Evolutionary conservation across 208 protist species (phyloP), one percentile per base, ranked within the genome.

Genomic region (Polymyxa betae): DNA sequence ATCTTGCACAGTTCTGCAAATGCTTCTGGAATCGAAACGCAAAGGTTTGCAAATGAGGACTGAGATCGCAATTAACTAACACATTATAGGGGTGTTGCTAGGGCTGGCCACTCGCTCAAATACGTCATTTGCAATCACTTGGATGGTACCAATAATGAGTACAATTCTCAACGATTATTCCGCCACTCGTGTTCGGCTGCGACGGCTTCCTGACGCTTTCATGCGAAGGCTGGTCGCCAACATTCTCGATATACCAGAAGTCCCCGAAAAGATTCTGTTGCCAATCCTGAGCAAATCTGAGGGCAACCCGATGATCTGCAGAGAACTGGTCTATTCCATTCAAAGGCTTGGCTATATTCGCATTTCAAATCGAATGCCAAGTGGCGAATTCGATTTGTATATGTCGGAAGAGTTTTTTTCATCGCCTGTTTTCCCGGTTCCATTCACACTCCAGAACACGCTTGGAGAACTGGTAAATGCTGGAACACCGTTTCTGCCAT

Each of bases 291-390:
- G 10, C 12, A 35, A 43, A n/a, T 82, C 72, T 20, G 35, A 43
- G 40, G 72, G 72, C 72, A 82, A 82, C n/a, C 72, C 72, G n/a
- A 82, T 82, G 72, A 82, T 82, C 5, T 82, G 72, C 72, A 35
- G 72, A 35, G 72, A 82, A 43, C n/a, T 82, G 72, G 72, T 82
- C 35, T 82, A 82, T 43, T 45, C 35, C 16, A 43, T 43, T n/a
- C 72, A 82, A n/a, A 5, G 72, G 12, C 72, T 20, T 12, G 72
- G 72, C n/a, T 12, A 82, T 43, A 12, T 82, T 12, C 5, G 72
- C 72, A 35, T 82, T 12, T 20, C 40, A 20, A 43, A 45, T n/a
- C 35, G 35, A n/a, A 35, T 20, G n/a, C 12, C 72, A 35, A 43
- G 10, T n/a, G 72, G 35, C 5, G 40, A 35, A 12, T 43, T 45